Percentiles rank a stretch among this genome's conserved stretches.
These are phyloP conservation scores for Pontederia paniculata DNA, from an alignment of 176 grass and related monocot genomes.

Conservation along the genomic window DNA sequence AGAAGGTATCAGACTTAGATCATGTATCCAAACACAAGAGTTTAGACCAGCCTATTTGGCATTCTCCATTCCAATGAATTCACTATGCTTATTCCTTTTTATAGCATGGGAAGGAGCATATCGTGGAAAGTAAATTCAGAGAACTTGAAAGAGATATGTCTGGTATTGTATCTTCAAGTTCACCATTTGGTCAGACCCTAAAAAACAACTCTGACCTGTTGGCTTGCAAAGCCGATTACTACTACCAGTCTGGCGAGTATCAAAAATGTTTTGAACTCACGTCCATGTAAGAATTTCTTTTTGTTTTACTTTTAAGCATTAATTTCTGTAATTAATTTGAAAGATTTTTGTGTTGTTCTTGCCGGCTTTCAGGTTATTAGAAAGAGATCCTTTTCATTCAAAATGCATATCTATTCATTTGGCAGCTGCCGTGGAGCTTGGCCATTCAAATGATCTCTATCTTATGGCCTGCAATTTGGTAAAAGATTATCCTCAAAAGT, in stretches of 20 bases:
- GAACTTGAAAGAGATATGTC: constrained; percentile 64
- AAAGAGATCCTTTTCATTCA: constrained; percentile 91
- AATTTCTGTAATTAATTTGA: constrained; percentile 5
- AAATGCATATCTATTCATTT: constrained; percentile 88
- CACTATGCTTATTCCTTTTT: constrained; percentile 7
- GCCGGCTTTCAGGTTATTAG: constrained; percentile 67
- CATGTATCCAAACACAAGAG: neutral
- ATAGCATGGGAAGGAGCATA: constrained; percentile 81
- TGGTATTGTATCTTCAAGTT: constrained; percentile 43
- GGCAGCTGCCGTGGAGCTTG: constrained; percentile 87
- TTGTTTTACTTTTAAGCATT: neutral
- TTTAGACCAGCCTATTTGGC: neutral
- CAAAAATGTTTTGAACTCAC: constrained; percentile 90
- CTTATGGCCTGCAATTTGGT: constrained; percentile 83
- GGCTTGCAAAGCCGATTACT: constrained; percentile 89
- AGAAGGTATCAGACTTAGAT: constrained; percentile 42
- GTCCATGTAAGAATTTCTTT: constrained; percentile 51
- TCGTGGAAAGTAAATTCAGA: constrained; percentile 93
- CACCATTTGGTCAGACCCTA: constrained; percentile 40
- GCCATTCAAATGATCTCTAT: constrained; percentile 93
- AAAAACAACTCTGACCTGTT: constrained; percentile 82
- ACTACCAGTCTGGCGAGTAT: constrained; percentile 84
- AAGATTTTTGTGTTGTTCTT: constrained; percentile 5
- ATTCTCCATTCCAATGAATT: neutral
- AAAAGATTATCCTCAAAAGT: constrained; percentile 97